These are phyloP conservation scores for Asterochloris sp. DNA, from an alignment of 139 green algal genomes.

Conservation along the genomic window DNA sequence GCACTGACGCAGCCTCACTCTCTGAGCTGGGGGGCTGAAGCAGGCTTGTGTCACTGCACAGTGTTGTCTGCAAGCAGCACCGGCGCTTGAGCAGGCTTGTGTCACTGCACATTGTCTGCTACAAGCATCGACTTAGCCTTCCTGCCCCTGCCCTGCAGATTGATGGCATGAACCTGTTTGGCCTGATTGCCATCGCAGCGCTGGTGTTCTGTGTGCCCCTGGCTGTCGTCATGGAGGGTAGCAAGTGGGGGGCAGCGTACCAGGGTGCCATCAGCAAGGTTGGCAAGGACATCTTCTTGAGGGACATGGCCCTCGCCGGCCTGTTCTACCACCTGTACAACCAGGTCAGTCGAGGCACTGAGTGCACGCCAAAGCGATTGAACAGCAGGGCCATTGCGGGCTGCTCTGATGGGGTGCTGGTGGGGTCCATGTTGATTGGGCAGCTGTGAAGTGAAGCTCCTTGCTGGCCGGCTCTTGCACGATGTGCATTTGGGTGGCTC, in stretches of 20 bases:
- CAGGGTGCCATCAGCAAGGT: slow-evolving; percentile 41
- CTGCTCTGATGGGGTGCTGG: too few species aligned
- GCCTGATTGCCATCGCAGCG: slow-evolving; percentile 79
- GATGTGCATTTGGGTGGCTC: too few species aligned
- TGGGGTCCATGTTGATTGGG: too few species aligned
- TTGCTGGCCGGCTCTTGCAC: too few species aligned
- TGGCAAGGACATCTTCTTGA: slow-evolving; percentile 45
- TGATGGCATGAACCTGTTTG: slow-evolving; percentile 94
- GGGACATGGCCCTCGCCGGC: slow-evolving; percentile 62
- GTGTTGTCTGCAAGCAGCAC: too few species aligned
- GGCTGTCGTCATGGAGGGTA: slow-evolving; percentile 61
- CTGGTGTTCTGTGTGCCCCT: slow-evolving; percentile 74
- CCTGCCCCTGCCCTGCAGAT: slow-evolving; percentile 40
- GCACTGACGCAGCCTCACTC: too few species aligned
- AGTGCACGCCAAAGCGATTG: not conserved
- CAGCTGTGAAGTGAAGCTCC: too few species aligned
- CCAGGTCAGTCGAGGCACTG: slow-evolving; percentile 58
- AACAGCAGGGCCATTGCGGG: not conserved
- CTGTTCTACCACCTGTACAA: slow-evolving; percentile 93
- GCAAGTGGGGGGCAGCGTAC: slow-evolving; percentile 44
- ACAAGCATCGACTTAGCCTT: too few species aligned
- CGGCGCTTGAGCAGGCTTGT: too few species aligned
- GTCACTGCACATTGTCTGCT: too few species aligned
- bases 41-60: too few species aligned
- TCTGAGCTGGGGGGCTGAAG: too few species aligned